These are phyloP conservation scores for Echria macrotheca DNA, from an alignment of 495 filamentous ascomycete species.

Conservation along the genomic window DNA sequence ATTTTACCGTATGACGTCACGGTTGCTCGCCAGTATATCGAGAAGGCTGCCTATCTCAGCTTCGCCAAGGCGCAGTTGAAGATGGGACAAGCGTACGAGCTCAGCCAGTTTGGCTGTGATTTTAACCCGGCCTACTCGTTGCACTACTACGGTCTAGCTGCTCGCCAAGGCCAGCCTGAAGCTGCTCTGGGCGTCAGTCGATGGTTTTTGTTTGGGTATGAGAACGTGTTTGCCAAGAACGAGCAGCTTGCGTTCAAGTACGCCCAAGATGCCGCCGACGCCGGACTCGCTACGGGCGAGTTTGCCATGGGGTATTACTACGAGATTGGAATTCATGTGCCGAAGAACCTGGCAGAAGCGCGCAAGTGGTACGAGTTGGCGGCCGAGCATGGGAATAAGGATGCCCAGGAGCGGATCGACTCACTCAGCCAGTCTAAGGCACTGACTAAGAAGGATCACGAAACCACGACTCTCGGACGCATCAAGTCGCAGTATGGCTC, in stretches of 20 bases:
- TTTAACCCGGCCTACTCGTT: conserved; percentile 88
- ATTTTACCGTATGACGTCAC: conserved; percentile 69
- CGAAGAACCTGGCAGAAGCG: conserved; percentile 75
- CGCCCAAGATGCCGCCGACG: conserved; percentile 75
- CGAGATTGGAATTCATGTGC: conserved; percentile 88
- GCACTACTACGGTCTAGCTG: conserved; percentile 92
- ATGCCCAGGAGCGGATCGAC: conserved; percentile 75
- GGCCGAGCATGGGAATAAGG: conserved; percentile 85
- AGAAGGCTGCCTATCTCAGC: conserved; percentile 93
- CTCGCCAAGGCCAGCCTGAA: conserved; percentile 80
- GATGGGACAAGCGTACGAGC: conserved; percentile 93
- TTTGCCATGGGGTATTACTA: conserved; percentile 98
- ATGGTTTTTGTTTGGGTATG: conserved; percentile 96
- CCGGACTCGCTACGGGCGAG: conserved; percentile 81
- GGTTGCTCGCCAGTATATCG: conserved; percentile 78
- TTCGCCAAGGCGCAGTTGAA: conserved; percentile 97
- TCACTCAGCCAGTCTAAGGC: conserved; percentile 81
- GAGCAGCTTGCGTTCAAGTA: conserved; percentile 89
- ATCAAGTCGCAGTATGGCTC: conserved; percentile 94
- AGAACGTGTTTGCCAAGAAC: conserved; percentile 87
- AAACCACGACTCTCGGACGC: conserved; percentile 78
- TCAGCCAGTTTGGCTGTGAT: conserved; percentile 88
- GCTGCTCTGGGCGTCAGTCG: conserved; percentile 96
- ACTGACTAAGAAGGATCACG: conserved; percentile 84
- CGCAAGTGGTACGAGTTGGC: conserved; percentile 87